Evolutionary conservation across 345 rosid genomes (phyloP), one percentile per base, ranked within the genome.

Genomic region (Salix suchowensis): DNA sequence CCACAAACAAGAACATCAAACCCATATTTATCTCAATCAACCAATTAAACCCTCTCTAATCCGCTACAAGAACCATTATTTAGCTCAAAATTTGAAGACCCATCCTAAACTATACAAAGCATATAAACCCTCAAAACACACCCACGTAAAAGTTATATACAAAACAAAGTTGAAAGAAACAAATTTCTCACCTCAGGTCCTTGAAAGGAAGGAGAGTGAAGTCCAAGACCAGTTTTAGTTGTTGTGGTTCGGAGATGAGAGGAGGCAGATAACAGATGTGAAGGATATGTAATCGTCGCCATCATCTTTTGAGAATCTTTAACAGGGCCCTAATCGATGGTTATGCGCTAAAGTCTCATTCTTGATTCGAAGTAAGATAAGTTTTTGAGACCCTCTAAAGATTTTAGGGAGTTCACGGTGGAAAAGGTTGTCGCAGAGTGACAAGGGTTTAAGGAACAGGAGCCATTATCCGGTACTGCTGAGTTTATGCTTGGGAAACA

Each of bases 121-220:
- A 50, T 1, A 68, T 24, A 23, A n/a, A 32, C 30, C 40, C 55
- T 28, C 24, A 28, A 74, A 69, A 62, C 42, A 34, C 73, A 21
- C 28, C 37, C 2, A 48, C 10, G 37, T 2, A 26, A 60, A 2
- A 65, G 24, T 3, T 2, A 11, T 26, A 23, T 19, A 42, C 1
- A 24, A 19, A 6, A 67, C 12, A 18, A 42, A 67, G 46, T 23
- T 60, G 11, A 65, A 28, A 42, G n/a, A 18, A 30, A 39, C 8
- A 72, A 40, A 26, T 12, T 46, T 46, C 67, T 76, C 58, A 87
- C 88, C 85, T 78, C 74, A 77, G 50, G 18, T 58, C 79, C 26
- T 7, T 28, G 77, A 74, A 80, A 21, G 67, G 66, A 76, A 50
- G 75, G 73, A 52, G 79, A 78, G 55, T 36, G 73, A 52, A 44